A percentile compares a stretch with the other conserved stretches of the same genome.
These are phyloP conservation scores for Ascobolus immersus DNA, from an alignment of 495 filamentous ascomycete species.

Conservation along the genomic window DNA sequence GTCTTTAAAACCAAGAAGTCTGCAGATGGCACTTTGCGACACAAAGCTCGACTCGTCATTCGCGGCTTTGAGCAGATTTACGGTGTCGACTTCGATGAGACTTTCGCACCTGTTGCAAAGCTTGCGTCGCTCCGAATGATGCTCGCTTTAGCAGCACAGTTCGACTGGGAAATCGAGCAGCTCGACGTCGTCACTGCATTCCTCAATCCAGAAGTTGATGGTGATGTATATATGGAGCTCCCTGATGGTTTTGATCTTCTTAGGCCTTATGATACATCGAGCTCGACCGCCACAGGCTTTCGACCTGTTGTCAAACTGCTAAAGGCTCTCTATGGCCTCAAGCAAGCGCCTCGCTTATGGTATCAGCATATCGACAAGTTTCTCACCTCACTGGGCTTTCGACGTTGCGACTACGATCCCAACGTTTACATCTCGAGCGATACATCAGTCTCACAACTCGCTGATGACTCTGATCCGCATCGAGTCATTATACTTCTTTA, in stretches of 20 bases:
- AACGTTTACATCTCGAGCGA: neutral
- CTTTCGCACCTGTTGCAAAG: slow-evolving; percentile 9
- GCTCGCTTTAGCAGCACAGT: slow-evolving; percentile 3
- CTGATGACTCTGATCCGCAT: too few species aligned
- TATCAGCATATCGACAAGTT: slow-evolving; percentile 1
- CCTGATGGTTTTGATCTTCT: slow-evolving; percentile 5
- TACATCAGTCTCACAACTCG: too few species aligned
- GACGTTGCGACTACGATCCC: slow-evolving; percentile 1
- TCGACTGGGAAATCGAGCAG: slow-evolving; percentile 3
- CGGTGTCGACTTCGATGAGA: slow-evolving; percentile 14
- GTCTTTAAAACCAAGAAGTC: slow-evolving; percentile 10
- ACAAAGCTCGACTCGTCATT: slow-evolving; percentile 11
- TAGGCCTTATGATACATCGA: too few species aligned
- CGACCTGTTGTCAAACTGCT: too few species aligned
- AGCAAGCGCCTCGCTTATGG: neutral
- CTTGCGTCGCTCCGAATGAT: slow-evolving; percentile 4
- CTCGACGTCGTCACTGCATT: slow-evolving; percentile 8
- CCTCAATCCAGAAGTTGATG: slow-evolving; percentile 1
- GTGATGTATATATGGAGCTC: slow-evolving; percentile 8
- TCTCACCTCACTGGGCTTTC: neutral
- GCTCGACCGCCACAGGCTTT: too few species aligned
- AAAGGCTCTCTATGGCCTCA: neutral
- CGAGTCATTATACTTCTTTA: neutral
- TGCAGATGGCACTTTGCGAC: slow-evolving; percentile 1
- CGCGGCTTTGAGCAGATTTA: slow-evolving; percentile 11